Conservation (phyloP, 192 early-diverging fungal species). For the Spinellus fusiger region DNA sequence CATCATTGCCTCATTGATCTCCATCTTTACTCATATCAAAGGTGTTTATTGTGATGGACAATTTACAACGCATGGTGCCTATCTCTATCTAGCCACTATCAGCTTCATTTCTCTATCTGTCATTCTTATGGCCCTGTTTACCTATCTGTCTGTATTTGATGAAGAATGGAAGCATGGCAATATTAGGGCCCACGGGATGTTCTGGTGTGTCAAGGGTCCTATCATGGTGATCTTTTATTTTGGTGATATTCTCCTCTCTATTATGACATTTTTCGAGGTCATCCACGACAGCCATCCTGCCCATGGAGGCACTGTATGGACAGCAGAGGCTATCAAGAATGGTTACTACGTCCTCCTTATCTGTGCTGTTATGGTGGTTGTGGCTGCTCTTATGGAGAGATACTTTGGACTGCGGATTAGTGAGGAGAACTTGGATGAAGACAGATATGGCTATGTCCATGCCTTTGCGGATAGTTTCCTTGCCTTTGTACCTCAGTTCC, state of each 20-base stretch:
- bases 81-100: conserved; percentile 22
- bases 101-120: conserved; percentile 27
- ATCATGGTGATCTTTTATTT: conserved; percentile 36
- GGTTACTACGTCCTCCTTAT: conserved; percentile 25
- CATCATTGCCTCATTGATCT: conserved; percentile 24
- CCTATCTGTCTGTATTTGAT: conserved; percentile 21
- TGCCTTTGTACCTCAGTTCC: conserved; percentile 27
- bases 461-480: conserved; percentile 22
- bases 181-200: conserved; percentile 25
- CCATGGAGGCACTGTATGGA: conserved; percentile 15
- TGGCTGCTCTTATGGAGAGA: conserved; percentile 18
- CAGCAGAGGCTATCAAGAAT: conserved; percentile 26
- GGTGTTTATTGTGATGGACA: conserved; percentile 24
- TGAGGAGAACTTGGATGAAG: conserved; percentile 12
- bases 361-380: conserved; percentile 23
- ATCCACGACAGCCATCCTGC: conserved; percentile 19
- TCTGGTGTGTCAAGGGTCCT: conserved; percentile 37
- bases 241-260: conserved; percentile 20
- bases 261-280: conserved; percentile 8
- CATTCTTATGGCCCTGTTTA: conserved; percentile 31
- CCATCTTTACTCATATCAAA: conserved; percentile 25
- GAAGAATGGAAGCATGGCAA: conserved; percentile 26
- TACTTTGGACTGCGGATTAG: conserved; percentile 18
- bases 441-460: not conserved
- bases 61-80: conserved; percentile 21